These are phyloP conservation scores for Botrytis hyacinthi DNA, from an alignment of 2,329 filamentous ascomycete species.

Conservation along the genomic window DNA sequence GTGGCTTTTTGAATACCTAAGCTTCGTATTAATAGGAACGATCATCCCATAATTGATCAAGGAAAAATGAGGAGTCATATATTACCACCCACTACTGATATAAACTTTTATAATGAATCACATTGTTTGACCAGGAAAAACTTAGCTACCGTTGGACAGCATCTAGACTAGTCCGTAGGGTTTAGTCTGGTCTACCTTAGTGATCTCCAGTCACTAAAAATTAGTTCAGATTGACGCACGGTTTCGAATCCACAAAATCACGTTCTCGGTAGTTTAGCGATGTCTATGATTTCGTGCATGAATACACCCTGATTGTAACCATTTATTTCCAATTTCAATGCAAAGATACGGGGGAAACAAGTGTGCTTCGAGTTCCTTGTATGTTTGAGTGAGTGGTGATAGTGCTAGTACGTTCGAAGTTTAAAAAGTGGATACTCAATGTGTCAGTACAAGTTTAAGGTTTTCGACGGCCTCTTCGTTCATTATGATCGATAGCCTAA, in stretches of 20 bases:
- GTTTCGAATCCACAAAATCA: not conserved
- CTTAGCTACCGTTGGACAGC: not conserved
- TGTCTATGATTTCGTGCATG: not conserved
- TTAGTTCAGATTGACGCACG: not conserved
- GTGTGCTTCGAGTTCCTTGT: rapidly evolving
- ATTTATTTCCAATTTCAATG: not conserved
- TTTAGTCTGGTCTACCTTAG: not conserved
- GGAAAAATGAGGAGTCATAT: not conserved
- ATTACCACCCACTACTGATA: not conserved
- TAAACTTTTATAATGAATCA: not conserved
- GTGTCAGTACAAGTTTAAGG: not conserved
- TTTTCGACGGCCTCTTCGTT: not conserved
- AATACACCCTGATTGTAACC: not conserved
- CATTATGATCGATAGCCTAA: not conserved
- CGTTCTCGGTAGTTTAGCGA: not conserved
- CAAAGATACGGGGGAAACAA: not conserved
- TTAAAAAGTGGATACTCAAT: not conserved
- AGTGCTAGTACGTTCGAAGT: not conserved
- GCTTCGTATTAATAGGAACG: not conserved
- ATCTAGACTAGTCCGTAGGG: not conserved
- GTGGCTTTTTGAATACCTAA: not conserved
- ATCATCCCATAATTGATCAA: not conserved
- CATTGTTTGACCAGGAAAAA: not conserved
- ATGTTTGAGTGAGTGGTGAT: not conserved
- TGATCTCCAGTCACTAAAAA: not conserved